Base-by-base conservation (phyloP, 495 filamentous ascomycete genomes). In the Aspergillus sclerotioniger region DNA sequence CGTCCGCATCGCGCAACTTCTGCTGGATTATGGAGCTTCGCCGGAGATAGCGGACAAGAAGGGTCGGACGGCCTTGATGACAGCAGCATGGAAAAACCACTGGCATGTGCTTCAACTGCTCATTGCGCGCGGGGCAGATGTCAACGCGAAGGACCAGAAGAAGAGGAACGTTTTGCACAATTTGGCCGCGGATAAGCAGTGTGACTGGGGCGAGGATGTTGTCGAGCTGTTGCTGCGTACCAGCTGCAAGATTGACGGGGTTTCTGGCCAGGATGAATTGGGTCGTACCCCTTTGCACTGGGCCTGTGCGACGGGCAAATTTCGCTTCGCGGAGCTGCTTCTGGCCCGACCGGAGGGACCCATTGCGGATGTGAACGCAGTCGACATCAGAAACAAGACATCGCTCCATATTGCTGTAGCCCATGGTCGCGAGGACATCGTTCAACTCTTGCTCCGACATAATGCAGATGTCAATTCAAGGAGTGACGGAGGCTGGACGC, bases 401-500 rank as follows among this genome's bases (percentile, higher is more conserved):
- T 72, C 78, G 8, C 65, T 89, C 49, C 85, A 87, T 72, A 71
- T 87, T 45, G 84, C 85, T 0, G 76, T 80, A 15, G 76, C 78
- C 47, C 74, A 82, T 74, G 66, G 76, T 7, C 74, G 80, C 20
- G 71, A 72, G 16, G 79, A 82, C 57, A 82, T 86, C 53, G 80
- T 88, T 12, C 67, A 73, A 57, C 58, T 87, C 54, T 70, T 89
- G 10, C 66, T 88, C 25, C 56, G 65, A 16, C 69, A 81, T 59
- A 71, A 73, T 8, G 84, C 85, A 6, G 65, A 81, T 59, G 70
- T 85, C 9, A 74, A 80, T 61, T 80, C 82, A 32, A 70, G 73
- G 47, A 85, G 82, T 67, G 83, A 86, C 62, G 80, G 82, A 33
- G 78, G 78, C 8, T 88, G 85, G 85, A 87, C 84, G 35, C 75